Evolutionary conservation across 129 eudicot genomes (phyloP).

Genomic region (Centaurea solstitialis): DNA sequence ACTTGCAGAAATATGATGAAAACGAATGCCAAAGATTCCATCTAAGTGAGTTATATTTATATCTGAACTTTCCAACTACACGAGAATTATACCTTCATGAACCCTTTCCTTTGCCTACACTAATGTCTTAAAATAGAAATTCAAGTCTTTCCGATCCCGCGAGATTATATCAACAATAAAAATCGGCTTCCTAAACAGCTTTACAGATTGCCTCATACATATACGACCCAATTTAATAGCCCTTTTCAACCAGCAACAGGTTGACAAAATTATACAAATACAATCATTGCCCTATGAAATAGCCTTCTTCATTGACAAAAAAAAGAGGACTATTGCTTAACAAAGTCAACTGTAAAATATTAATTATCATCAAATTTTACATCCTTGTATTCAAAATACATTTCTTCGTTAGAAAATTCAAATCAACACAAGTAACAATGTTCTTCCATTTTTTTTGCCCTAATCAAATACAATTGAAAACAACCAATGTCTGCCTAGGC

Average conservation of each 20-base stretch:
- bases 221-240: not conserved
- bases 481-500: not conserved
- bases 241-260: not conserved
- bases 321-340: too few relatives aligned
- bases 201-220: not conserved
- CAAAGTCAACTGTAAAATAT: too few relatives aligned
- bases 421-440: not conserved
- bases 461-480: not conserved
- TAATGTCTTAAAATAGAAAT: not conserved
- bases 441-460: not conserved
- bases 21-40: not conserved
- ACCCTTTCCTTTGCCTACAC: not conserved
- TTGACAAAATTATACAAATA: not conserved
- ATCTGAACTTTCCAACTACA: not conserved
- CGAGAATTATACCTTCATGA: not conserved
- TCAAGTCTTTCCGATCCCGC: not conserved
- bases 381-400: not conserved
- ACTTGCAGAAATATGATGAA: not conserved
- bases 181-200: not conserved
- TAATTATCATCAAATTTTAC: not conserved
- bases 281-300: not conserved
- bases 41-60: not conserved
- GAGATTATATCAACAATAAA: not conserved
- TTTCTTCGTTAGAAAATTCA: not conserved
- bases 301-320: too few relatives aligned